phyloP scores from a whole-genome alignment of 768 basidiomycete species.

The Fomitopsis pulvina region DNA sequence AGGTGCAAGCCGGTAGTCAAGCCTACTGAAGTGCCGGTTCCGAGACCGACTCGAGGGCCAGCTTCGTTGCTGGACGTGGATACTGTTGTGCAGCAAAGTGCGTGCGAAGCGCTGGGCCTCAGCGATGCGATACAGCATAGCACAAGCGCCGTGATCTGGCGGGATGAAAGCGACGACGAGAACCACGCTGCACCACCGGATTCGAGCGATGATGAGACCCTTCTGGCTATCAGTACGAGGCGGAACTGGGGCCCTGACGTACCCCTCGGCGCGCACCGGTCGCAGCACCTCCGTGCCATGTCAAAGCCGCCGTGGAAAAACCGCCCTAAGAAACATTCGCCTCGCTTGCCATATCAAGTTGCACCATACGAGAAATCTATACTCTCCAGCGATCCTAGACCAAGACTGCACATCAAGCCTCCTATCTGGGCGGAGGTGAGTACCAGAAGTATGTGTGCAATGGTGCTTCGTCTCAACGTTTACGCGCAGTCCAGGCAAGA shows the following conservation, averaged over 20 bases:
- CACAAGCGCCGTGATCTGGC: constrained; percentile 1
- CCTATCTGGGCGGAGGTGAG: constrained; percentile 41
- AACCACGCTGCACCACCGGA: constrained; percentile 1
- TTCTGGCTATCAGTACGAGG: too few species aligned
- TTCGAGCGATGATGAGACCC: constrained; percentile 11
- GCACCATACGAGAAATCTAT: background rate
- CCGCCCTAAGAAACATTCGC: background rate
- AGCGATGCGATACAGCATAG: background rate
- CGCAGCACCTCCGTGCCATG: background rate
- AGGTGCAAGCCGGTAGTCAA: too few species aligned
- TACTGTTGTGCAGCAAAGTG: too few species aligned
- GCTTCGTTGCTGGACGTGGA: background rate
- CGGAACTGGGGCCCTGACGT: too few species aligned
- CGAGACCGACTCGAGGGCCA: background rate
- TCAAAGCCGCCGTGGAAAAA: background rate
- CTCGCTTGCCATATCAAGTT: background rate
- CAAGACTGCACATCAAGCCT: constrained; percentile 20
- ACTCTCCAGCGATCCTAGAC: constrained; percentile 5
- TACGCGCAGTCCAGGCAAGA: constrained; percentile 69
- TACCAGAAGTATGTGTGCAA: background rate
- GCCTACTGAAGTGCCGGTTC: background rate
- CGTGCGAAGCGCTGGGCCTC: too few species aligned
- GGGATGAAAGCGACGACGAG: constrained; percentile 1
- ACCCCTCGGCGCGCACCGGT: background rate
- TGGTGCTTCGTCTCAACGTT: background rate